A percentile compares a stretch with the other conserved stretches of the same genome.
phyloP scores from a whole-genome alignment of 2,329 filamentous ascomycete species.

The Calonectria henricotiae region DNA sequence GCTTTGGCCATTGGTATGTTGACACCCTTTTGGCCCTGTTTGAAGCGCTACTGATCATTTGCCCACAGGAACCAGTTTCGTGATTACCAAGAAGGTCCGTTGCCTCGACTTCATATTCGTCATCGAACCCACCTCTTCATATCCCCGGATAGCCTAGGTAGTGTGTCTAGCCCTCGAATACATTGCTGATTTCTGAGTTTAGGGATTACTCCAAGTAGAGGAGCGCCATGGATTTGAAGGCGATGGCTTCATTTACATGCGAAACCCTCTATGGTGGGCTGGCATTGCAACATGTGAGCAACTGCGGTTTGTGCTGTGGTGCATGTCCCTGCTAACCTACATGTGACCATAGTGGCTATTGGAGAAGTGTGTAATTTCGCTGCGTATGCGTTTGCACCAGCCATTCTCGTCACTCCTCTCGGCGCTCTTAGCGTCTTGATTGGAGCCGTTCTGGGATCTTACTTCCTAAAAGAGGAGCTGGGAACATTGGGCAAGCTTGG shows the following conservation, averaged over 20 bases:
- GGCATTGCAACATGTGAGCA: conserved; percentile 89
- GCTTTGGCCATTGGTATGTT: conserved; percentile 82
- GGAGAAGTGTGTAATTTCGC: conserved; percentile 98
- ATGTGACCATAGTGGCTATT: conserved; percentile 78
- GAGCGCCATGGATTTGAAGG: conserved; percentile 96
- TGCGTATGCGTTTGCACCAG: conserved; percentile 97
- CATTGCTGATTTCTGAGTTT: conserved; percentile 39
- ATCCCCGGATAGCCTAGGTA: neutral
- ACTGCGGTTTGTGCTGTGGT: neutral
- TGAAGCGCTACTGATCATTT: conserved; percentile 44
- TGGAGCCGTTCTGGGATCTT: conserved; percentile 93
- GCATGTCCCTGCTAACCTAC: conserved; percentile 44
- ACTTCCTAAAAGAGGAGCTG: conserved; percentile 91
- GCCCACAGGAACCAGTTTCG: conserved; percentile 88
- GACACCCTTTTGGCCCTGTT: conserved; percentile 21
- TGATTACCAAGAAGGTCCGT: conserved; percentile 96
- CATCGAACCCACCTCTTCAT: neutral
- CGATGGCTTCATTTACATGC: conserved; percentile 94
- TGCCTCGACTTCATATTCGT: conserved; percentile 6
- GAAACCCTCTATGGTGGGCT: conserved; percentile 97
- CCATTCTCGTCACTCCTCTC: conserved; percentile 96
- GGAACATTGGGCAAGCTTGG: conserved; percentile 94
- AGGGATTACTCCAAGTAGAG: conserved; percentile 93
- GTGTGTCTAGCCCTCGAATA: neutral
- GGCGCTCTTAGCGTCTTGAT: conserved; percentile 96